These are phyloP conservation scores for Paecilomyces fulvus DNA, from an alignment of 2,329 filamentous ascomycete genomes.

Conservation along the genomic window DNA sequence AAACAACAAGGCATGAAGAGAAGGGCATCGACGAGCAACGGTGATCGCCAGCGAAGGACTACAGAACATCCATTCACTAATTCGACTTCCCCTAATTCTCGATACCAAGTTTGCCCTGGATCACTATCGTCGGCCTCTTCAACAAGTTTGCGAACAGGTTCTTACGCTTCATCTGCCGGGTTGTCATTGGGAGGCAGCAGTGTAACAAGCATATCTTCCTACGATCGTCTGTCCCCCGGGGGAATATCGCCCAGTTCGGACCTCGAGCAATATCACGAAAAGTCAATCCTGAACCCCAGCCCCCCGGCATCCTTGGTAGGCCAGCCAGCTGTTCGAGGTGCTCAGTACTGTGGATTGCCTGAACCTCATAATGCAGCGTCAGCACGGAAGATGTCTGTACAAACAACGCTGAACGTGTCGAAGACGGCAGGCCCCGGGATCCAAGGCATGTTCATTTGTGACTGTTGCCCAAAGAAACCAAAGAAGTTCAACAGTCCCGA, in stretches of 20 bases:
- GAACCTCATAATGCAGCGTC: slow-evolving; percentile 32
- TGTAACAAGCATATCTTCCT: slow-evolving; percentile 56
- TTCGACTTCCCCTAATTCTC: slow-evolving; percentile 45
- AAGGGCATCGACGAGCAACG: slow-evolving; percentile 47
- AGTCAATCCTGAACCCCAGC: slow-evolving; percentile 40
- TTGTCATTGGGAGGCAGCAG: slow-evolving; percentile 55
- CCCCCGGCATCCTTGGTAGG: slow-evolving; percentile 37
- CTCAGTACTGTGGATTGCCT: slow-evolving; percentile 26
- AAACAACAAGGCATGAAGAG: slow-evolving; percentile 51
- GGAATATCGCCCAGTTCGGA: slow-evolving; percentile 52
- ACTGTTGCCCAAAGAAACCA: slow-evolving; percentile 94
- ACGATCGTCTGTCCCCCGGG: slow-evolving; percentile 53
- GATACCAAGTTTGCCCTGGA: slow-evolving; percentile 49
- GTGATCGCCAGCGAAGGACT: slow-evolving; percentile 48
- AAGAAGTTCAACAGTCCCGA: slow-evolving; percentile 85
- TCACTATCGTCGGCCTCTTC: slow-evolving; percentile 61
- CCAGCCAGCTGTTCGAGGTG: slow-evolving; percentile 26
- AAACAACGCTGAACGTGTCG: slow-evolving; percentile 21
- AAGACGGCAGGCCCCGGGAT: slow-evolving; percentile 38
- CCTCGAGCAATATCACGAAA: slow-evolving; percentile 45
- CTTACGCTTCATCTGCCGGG: slow-evolving; percentile 53
- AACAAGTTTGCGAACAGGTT: slow-evolving; percentile 50
- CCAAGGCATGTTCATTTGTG: slow-evolving; percentile 63
- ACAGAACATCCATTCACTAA: slow-evolving; percentile 46
- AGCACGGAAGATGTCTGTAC: slow-evolving; percentile 42